Evolutionary conservation across 768 basidiomycete genomes (phyloP).

Genomic region (Boletus patriciae): DNA sequence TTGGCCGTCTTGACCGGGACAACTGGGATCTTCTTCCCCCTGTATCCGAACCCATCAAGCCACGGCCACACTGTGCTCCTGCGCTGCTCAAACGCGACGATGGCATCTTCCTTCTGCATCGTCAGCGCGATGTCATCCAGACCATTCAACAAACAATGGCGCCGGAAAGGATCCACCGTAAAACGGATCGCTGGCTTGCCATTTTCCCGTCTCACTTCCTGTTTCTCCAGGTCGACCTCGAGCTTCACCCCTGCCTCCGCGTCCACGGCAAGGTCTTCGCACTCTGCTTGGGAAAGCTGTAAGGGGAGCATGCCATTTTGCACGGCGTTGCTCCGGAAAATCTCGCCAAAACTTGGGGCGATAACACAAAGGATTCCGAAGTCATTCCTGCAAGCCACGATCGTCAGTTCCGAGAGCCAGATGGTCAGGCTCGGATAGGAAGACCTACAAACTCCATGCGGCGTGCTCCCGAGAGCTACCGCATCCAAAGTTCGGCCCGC

Average conservation of each 20-base stretch:
- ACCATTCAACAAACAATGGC: constrained; percentile 93
- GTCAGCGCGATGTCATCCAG: constrained; percentile 97
- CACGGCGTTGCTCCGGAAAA: constrained; percentile 87
- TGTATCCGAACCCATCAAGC: constrained; percentile 94
- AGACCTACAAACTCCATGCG: constrained; percentile 76
- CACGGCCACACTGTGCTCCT: constrained; percentile 87
- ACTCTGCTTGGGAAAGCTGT: constrained; percentile 64
- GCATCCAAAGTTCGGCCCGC: constrained; percentile 88
- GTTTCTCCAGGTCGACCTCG: constrained; percentile 81
- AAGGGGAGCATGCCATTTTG: constrained; percentile 93
- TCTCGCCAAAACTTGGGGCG: constrained; percentile 88
- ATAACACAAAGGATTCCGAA: constrained; percentile 89
- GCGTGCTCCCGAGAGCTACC: constrained; percentile 91
- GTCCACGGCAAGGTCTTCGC: constrained; percentile 71
- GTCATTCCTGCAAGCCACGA: constrained; percentile 55
- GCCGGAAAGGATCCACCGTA: constrained; percentile 83
- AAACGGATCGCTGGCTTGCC: constrained; percentile 76
- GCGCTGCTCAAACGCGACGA: constrained; percentile 76
- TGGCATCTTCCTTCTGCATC: constrained; percentile 72
- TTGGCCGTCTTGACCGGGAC: constrained; percentile 37
- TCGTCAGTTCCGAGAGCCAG: constrained; percentile 2
- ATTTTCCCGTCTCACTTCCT: constrained; percentile 72
- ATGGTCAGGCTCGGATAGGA: background rate
- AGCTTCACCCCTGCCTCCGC: constrained; percentile 73
- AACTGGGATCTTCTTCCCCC: constrained; percentile 71